A percentile compares a stretch with the other conserved stretches of the same genome.
These are phyloP conservation scores for Trichoderma guizhouense DNA, from an alignment of 2,329 filamentous ascomycete species.

Conservation along the genomic window DNA sequence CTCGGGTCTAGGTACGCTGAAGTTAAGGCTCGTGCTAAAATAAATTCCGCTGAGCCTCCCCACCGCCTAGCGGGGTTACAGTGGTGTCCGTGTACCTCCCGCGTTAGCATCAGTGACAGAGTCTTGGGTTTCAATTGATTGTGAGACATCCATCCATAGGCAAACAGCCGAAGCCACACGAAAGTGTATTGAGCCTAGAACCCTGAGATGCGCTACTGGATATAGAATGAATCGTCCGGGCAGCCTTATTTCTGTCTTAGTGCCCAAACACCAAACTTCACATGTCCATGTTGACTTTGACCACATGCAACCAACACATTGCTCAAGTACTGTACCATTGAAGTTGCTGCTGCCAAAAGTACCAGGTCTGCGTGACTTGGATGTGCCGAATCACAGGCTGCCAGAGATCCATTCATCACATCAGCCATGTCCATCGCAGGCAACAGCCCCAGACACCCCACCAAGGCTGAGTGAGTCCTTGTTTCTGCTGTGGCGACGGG, in stretches of 20 bases:
- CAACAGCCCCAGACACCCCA: not conserved
- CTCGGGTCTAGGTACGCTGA: not conserved
- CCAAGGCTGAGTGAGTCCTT: not conserved
- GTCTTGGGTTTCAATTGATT: not conserved
- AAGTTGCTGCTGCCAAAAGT: not conserved
- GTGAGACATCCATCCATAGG: not conserved
- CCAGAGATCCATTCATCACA: not conserved
- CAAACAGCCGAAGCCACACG: not conserved
- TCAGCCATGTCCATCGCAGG: not conserved
- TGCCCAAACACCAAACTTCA: not conserved
- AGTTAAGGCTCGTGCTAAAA: not conserved
- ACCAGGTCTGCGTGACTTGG: not conserved
- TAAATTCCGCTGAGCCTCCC: not conserved
- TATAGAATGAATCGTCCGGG: not conserved
- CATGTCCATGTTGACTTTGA: no score
- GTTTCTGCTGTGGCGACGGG: not conserved
- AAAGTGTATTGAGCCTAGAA: not conserved
- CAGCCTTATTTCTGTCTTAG: not conserved
- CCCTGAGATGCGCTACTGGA: not conserved
- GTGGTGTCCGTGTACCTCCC: not conserved
- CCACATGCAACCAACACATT: not conserved
- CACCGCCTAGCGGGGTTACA: not conserved
- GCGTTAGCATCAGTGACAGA: not conserved
- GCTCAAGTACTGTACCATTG: not conserved
- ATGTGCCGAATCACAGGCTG: not conserved